phyloP scores from a whole-genome alignment of 495 filamentous ascomycete species.

The Apiosordaria backusii region DNA sequence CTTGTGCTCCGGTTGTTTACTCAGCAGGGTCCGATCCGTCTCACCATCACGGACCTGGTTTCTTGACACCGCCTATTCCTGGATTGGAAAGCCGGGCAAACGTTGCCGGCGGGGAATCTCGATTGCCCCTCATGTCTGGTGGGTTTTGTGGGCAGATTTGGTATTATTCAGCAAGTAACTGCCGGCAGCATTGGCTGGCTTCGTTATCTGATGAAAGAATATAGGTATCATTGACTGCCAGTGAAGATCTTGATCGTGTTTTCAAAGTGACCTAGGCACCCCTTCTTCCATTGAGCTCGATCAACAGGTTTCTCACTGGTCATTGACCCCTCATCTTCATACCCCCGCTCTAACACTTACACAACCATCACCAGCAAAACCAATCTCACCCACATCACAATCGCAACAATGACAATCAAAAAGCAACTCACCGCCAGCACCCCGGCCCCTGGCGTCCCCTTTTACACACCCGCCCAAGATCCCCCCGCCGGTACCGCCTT shows the following conservation, averaged over 20 bases:
- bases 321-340: not conserved
- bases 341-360: conserved; percentile 1
- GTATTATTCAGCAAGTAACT: not conserved
- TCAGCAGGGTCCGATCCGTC: conserved; percentile 2
- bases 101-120: not conserved
- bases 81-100: conserved; percentile 6
- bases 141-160: not conserved
- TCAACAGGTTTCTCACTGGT: not conserved
- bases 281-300: not conserved
- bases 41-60: not conserved
- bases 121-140: not conserved
- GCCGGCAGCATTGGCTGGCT: not conserved
- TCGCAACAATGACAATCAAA: conserved; percentile 13
- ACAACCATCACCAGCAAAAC: too few relatives aligned
- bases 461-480: conserved; percentile 58
- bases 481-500: conserved; percentile 54
- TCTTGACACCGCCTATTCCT: not conserved
- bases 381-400: not conserved
- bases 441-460: conserved; percentile 38
- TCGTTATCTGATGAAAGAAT: not conserved
- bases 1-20: not conserved
- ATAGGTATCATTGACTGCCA: not conserved
- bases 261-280: not conserved
- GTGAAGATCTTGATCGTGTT: not conserved
- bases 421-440: conserved; percentile 18